A percentile compares a stretch with the other conserved stretches of the same genome.
These are phyloP conservation scores for Hondaea fermentalgiana DNA, from an alignment of 108 stramenopile genomes.

Conservation along the genomic window DNA sequence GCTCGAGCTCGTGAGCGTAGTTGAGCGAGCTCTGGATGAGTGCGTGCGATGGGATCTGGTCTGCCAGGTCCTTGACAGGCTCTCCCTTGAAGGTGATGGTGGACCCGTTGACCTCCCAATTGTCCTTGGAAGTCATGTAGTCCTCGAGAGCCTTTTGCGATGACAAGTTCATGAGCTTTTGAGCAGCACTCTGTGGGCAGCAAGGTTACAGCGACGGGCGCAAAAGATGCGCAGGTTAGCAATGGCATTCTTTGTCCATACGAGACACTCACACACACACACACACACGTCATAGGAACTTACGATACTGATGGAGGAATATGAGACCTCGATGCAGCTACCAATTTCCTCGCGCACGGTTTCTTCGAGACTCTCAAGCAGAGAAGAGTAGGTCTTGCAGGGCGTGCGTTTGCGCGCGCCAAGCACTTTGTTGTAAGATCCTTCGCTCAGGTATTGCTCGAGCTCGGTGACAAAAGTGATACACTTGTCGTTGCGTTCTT, in stretches of 20 bases:
- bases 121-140: constrained; percentile 3
- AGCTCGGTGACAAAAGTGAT: constrained; percentile 5
- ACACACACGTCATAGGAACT: neutral
- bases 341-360: neutral
- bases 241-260: too few relatives aligned
- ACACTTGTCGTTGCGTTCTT: neutral
- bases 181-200: neutral
- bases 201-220: neutral
- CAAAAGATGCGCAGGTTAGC: too few relatives aligned
- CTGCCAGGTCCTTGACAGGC: neutral
- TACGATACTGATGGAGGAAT: neutral
- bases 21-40: constrained; percentile 4
- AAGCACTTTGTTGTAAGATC: neutral
- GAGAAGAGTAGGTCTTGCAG: neutral
- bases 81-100: neutral
- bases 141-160: neutral
- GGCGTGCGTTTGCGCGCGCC: neutral
- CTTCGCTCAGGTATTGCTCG: neutral
- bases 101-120: neutral
- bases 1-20: constrained; percentile 10
- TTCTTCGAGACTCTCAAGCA: neutral
- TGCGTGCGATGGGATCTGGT: constrained; percentile 1
- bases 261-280: too few relatives aligned
- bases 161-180: constrained; percentile 18
- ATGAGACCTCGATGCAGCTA: neutral